Conservation (phyloP, 768 basidiomycete genomes). For the Trametes cingulata region DNA sequence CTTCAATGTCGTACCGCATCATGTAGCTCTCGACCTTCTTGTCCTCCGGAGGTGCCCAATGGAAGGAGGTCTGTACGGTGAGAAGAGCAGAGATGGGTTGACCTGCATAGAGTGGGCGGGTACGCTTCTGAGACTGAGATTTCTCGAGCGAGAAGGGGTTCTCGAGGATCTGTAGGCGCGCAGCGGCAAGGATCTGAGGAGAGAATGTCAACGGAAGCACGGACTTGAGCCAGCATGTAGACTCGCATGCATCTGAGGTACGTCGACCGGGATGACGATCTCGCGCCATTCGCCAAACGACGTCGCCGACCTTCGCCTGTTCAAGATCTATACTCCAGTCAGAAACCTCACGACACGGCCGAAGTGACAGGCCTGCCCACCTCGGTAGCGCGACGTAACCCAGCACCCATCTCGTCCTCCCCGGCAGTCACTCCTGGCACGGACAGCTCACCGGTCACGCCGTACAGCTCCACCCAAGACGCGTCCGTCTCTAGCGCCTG, state of each 20-base stretch:
- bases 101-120: conserved; percentile 70
- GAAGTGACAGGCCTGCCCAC: conserved; percentile 24
- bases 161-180: conserved; percentile 49
- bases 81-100: conserved; percentile 77
- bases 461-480: conserved; percentile 69
- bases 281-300: conserved; percentile 59
- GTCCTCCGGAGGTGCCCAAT: conserved; percentile 62
- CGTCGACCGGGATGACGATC: conserved; percentile 81
- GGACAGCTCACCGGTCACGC: conserved; percentile 66
- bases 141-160: conserved; percentile 42
- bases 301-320: conserved; percentile 43
- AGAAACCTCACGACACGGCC: background rate
- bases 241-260: conserved; percentile 77
- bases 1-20: conserved; percentile 82
- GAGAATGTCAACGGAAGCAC: background rate
- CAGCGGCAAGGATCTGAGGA: conserved; percentile 65
- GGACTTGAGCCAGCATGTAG: background rate
- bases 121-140: conserved; percentile 11
- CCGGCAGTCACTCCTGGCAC: conserved; percentile 47
- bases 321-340: conserved; percentile 32
- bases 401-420: conserved; percentile 31
- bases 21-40: conserved; percentile 45
- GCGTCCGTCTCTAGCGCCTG: conserved; percentile 62
- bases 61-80: conserved; percentile 69
- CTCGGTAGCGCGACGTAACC: conserved; percentile 33